Percentiles rank a stretch among this genome's conserved stretches.
phyloP scores from a whole-genome alignment of 805 yeast species.

The Lipomyces mesembrius region DNA sequence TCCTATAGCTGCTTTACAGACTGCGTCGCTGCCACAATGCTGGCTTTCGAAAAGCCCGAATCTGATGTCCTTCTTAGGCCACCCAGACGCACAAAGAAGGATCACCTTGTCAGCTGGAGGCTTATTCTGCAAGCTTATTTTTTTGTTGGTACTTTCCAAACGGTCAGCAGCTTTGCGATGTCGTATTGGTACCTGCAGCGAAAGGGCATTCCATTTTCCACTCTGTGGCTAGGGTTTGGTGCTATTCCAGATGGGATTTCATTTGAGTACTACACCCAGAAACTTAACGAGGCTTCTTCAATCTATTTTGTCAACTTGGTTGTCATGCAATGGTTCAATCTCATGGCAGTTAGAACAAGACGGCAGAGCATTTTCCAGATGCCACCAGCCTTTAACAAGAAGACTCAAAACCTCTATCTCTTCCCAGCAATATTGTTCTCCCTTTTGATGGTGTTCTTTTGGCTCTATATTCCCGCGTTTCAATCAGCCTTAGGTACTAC shows the following conservation, averaged over 20 bases:
- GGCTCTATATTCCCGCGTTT: constrained; percentile 49
- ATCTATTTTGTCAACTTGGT: constrained; percentile 56
- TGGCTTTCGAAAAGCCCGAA: constrained; percentile 27
- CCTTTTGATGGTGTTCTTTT: constrained; percentile 49
- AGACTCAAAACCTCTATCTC: constrained; percentile 37
- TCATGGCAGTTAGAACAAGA: constrained; percentile 52
- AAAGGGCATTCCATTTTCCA: neutral
- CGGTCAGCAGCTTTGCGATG: neutral
- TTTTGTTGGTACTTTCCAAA: neutral
- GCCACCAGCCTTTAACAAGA: constrained; percentile 48
- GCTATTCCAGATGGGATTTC: neutral
- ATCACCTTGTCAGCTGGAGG: neutral
- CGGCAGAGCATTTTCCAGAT: constrained; percentile 52
- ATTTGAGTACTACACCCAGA: neutral
- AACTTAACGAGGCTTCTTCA: constrained; percentile 37
- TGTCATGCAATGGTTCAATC: constrained; percentile 54
- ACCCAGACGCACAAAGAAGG: neutral
- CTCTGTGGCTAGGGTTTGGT: neutral
- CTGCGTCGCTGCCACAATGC: constrained; percentile 52
- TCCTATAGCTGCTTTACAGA: constrained; percentile 50
- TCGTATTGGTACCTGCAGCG: neutral
- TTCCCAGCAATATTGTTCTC: constrained; percentile 49
- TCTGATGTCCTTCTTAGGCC: neutral
- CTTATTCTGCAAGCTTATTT: neutral
- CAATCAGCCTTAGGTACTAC: constrained; percentile 48